These are phyloP conservation scores for Teunomyces stri DNA, from an alignment of 805 yeast species.

Conservation along the genomic window DNA sequence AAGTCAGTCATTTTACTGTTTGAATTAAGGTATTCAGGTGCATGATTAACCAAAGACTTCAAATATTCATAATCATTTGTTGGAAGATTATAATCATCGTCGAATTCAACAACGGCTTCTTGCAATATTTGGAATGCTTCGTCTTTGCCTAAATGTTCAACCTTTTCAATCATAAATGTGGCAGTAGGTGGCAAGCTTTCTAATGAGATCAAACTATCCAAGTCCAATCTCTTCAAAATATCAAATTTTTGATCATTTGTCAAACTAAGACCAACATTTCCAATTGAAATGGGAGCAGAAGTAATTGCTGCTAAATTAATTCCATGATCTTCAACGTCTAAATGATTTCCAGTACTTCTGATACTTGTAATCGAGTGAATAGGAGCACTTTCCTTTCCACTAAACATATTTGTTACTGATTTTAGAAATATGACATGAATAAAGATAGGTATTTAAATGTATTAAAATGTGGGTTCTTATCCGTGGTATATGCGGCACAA, in stretches of 20 bases:
- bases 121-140: constrained; percentile 41
- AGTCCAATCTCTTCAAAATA: constrained; percentile 25
- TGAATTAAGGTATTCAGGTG: not conserved
- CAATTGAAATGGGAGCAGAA: constrained; percentile 19
- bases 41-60: constrained; percentile 15
- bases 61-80: constrained; percentile 28
- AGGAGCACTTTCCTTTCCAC: not conserved
- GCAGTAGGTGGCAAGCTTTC: constrained; percentile 30
- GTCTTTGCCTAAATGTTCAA: constrained; percentile 30
- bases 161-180: constrained; percentile 42
- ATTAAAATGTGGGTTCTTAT: too few relatives aligned
- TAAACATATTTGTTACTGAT: not conserved
- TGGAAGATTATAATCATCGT: constrained; percentile 9
- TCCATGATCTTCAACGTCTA: constrained; percentile 8
- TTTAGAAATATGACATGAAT: too few relatives aligned
- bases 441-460: too few relatives aligned
- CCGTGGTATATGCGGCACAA: too few relatives aligned
- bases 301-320: constrained; percentile 12
- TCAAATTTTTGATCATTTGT: constrained; percentile 13
- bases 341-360: constrained; percentile 1
- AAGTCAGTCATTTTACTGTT: too few relatives aligned
- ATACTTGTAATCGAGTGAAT: not conserved
- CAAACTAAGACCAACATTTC: constrained; percentile 20
- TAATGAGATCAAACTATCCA: constrained; percentile 23
- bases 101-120: constrained; percentile 38